Conservation (phyloP, 148 eudicot genomes). For the Fallopia convolvulus region DNA sequence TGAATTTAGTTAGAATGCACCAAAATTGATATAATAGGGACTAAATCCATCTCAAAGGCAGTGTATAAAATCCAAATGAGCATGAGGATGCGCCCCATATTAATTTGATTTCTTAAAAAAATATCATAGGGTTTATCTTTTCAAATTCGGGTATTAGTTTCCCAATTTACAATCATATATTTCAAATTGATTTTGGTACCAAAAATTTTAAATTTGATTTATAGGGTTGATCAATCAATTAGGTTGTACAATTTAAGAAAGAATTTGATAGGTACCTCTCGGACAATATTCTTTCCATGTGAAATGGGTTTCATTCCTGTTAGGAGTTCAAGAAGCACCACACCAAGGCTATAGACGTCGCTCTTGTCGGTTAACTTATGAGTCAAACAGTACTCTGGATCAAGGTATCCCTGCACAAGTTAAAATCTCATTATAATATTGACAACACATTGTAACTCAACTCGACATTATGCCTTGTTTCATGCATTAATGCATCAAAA, state of each 20-base stretch:
- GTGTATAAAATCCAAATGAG: too few relatives aligned
- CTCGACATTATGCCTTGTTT: not conserved
- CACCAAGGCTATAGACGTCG: constrained; percentile 81
- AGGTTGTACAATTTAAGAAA: not conserved
- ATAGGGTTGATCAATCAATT: not conserved
- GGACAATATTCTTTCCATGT: constrained; percentile 70
- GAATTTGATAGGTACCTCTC: constrained; percentile 46
- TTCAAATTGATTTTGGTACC: too few relatives aligned
- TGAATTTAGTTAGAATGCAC: too few relatives aligned
- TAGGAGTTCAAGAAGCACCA: constrained; percentile 75
- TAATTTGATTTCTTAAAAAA: too few relatives aligned
- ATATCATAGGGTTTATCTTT: too few relatives aligned
- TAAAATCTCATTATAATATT: not conserved
- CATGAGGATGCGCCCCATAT: too few relatives aligned
- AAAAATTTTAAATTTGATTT: too few relatives aligned
- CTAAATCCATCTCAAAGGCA: too few relatives aligned
- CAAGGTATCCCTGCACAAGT: constrained; percentile 70
- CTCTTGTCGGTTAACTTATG: constrained; percentile 78
- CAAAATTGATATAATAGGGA: too few relatives aligned
- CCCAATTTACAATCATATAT: not conserved
- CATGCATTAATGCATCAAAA: not conserved
- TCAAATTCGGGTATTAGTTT: not conserved
- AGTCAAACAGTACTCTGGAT: constrained; percentile 81
- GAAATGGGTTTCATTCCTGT: constrained; percentile 71
- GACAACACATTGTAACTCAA: not conserved